phyloP scores from a whole-genome alignment of 768 basidiomycete genomes.

The Pleurotus pulmonarius region DNA sequence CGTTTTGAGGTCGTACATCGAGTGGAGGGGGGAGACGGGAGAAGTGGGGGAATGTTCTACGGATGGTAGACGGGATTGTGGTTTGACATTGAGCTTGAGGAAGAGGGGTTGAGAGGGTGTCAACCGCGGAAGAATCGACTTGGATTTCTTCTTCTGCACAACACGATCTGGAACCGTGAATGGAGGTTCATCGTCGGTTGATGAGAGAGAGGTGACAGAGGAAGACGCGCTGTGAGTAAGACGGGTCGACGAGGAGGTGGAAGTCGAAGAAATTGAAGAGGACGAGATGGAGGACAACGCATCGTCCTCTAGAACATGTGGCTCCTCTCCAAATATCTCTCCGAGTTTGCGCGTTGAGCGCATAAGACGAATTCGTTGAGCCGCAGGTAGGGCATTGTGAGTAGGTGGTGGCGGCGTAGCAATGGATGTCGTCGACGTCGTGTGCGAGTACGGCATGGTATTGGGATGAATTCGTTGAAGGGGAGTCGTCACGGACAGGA shows the following conservation, averaged over 20 bases:
- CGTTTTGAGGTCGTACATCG: neutral
- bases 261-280: conserved; percentile 1
- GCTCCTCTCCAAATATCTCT: conserved; percentile 46
- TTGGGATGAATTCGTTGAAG: neutral
- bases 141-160: conserved; percentile 3
- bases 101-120: neutral
- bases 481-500: neutral
- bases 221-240: conserved; percentile 6
- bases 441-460: neutral
- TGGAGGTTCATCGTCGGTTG: conserved; percentile 1
- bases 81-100: conserved; percentile 5
- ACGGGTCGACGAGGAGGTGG: conserved; percentile 5
- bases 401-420: conserved; percentile 37
- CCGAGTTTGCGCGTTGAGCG: conserved; percentile 57
- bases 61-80: neutral
- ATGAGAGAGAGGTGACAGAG: conserved; percentile 1
- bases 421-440: neutral
- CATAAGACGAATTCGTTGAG: conserved; percentile 50
- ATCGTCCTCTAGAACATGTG: conserved; percentile 28
- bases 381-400: conserved; percentile 39
- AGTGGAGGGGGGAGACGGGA: neutral
- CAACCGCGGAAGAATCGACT: neutral
- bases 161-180: neutral
- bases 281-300: conserved; percentile 9
- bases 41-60: conserved; percentile 1